Evolutionary conservation across 331 rosid species (phyloP).

Genomic region (Rosa hybrid): DNA sequence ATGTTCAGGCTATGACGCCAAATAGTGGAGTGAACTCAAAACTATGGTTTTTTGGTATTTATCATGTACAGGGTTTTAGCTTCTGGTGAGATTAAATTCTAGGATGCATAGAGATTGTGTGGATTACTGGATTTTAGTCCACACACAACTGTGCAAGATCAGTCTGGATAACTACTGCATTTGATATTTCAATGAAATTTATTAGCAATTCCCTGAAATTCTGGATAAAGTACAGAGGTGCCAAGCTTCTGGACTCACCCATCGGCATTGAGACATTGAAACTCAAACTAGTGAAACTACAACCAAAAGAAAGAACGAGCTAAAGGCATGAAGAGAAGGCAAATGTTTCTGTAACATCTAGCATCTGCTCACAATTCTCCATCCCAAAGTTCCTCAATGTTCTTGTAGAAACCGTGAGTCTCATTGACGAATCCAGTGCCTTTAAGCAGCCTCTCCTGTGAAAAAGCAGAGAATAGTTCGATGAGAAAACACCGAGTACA

Average conservation of each 20-base stretch:
- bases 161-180: not conserved
- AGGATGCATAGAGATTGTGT: not conserved
- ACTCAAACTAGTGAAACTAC: not conserved
- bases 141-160: not conserved
- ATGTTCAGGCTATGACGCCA: too few relatives aligned
- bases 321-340: slow-evolving; percentile 5
- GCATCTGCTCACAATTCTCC: slow-evolving; percentile 35
- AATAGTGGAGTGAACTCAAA: too few relatives aligned
- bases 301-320: not conserved
- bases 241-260: slow-evolving; percentile 7
- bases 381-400: slow-evolving; percentile 68
- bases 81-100: too few relatives aligned
- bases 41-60: too few relatives aligned
- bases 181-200: not conserved
- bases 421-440: slow-evolving; percentile 36
- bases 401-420: slow-evolving; percentile 46
- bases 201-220: too few relatives aligned
- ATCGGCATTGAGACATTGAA: not conserved
- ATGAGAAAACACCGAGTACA: not conserved
- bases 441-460: slow-evolving; percentile 56
- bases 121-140: not conserved
- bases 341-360: not conserved
- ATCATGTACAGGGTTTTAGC: too few relatives aligned
- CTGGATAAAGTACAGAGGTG: not conserved
- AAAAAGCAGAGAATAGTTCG: not conserved